Percentiles rank a stretch among this genome's conserved stretches.
Conservation (phyloP, 371 early-diverging fungal genomes). For the Mucor saturninus region DNA sequence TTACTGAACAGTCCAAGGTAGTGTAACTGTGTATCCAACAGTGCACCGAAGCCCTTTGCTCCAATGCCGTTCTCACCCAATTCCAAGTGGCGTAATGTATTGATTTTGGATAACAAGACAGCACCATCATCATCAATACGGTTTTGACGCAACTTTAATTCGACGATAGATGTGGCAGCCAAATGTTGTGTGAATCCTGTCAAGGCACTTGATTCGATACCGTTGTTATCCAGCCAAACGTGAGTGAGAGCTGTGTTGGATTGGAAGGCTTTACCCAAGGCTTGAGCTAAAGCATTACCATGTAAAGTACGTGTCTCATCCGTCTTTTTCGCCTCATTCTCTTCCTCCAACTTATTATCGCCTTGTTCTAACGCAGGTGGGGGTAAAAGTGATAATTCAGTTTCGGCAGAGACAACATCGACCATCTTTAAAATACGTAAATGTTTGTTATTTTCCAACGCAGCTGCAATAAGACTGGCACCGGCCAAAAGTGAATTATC, state of each 20-base stretch:
- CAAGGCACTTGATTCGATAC: constrained; percentile 43
- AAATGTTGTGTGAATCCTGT: constrained; percentile 24
- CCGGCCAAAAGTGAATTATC: constrained; percentile 60
- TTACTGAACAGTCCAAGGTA: constrained; percentile 62
- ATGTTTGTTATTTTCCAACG: constrained; percentile 39
- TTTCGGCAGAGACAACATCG: constrained; percentile 39
- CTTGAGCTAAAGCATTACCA: constrained; percentile 50
- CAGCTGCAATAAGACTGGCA: constrained; percentile 40
- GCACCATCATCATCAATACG: constrained; percentile 60
- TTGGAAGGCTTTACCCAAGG: constrained; percentile 35
- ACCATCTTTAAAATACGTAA: constrained; percentile 50
- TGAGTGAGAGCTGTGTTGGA: constrained; percentile 40
- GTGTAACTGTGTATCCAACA: constrained; percentile 41
- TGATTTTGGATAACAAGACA: constrained; percentile 31
- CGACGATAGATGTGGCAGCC: constrained; percentile 25
- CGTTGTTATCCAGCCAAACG: constrained; percentile 58
- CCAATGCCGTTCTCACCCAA: constrained; percentile 57
- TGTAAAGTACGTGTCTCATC: constrained; percentile 36
- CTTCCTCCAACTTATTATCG: constrained; percentile 26
- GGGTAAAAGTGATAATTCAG: constrained; percentile 37
- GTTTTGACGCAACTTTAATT: constrained; percentile 57
- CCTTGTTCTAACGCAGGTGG: constrained; percentile 31
- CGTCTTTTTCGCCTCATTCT: constrained; percentile 15
- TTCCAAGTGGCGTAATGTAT: constrained; percentile 43
- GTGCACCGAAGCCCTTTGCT: constrained; percentile 46